These are phyloP conservation scores for Aspergillus jensenii DNA, from an alignment of 2,329 filamentous ascomycete species.

Conservation along the genomic window DNA sequence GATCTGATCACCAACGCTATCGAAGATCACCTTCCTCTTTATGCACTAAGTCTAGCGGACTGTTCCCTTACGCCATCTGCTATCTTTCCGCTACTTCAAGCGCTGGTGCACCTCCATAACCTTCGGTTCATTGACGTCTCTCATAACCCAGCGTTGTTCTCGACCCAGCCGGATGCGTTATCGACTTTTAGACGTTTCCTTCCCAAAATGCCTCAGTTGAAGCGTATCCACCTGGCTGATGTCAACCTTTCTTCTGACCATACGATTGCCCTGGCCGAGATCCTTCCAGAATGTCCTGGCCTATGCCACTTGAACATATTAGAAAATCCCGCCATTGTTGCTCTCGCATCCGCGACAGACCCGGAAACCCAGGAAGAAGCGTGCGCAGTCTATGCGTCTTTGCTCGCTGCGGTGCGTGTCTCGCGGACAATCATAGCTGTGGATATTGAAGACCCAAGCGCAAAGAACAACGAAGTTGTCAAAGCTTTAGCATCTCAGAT, in stretches of 20 bases:
- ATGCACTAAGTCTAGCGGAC: slow-evolving; percentile 81
- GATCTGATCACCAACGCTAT: slow-evolving; percentile 38
- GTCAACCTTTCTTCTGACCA: slow-evolving; percentile 83
- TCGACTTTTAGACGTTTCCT: slow-evolving; percentile 77
- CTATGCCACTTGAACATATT: slow-evolving; percentile 85
- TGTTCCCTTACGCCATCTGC: slow-evolving; percentile 75
- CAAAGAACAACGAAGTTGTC: slow-evolving; percentile 83
- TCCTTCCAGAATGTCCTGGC: slow-evolving; percentile 77
- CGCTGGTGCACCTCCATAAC: slow-evolving; percentile 65
- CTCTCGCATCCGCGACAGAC: slow-evolving; percentile 73
- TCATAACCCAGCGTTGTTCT: slow-evolving; percentile 81
- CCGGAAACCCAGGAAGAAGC: slow-evolving; percentile 87
- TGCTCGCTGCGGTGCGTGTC: slow-evolving; percentile 82
- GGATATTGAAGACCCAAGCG: slow-evolving; percentile 83
- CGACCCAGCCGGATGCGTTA: slow-evolving; percentile 69
- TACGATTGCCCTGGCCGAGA: slow-evolving; percentile 85
- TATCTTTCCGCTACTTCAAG: slow-evolving; percentile 73
- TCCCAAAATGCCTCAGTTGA: slow-evolving; percentile 73
- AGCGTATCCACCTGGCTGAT: slow-evolving; percentile 82
- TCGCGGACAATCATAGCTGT: slow-evolving; percentile 82
- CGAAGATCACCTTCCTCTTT: slow-evolving; percentile 58
- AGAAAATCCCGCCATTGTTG: slow-evolving; percentile 65
- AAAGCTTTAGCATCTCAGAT: slow-evolving; percentile 91
- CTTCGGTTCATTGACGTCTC: slow-evolving; percentile 91
- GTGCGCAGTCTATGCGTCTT: slow-evolving; percentile 86